Base-by-base conservation (phyloP, 164 flowering plant species). In the Magnolia kwangsiensis region DNA sequence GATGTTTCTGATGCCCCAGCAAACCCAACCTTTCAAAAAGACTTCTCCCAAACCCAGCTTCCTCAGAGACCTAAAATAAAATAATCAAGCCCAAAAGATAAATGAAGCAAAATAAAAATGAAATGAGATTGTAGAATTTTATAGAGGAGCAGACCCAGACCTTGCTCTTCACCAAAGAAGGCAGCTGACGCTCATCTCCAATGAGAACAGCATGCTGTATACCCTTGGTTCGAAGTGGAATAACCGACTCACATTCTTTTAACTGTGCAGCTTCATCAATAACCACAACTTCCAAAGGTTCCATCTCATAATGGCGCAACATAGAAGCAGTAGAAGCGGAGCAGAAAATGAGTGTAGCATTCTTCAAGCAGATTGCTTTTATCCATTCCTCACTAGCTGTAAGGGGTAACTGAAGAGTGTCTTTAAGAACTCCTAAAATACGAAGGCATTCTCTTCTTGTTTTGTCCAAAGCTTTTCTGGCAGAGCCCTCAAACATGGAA, bases 191-290 rank as follows among this genome's bases (percentile, higher is more conserved):
- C 74, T 86, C 88, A 50, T 88, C 91, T 0, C 90, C 93, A 20
- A 86, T 69, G 29, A 88, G 82, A 68, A 90, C 37, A 49, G 77
- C 89, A 80, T 86, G 85, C 0, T 70, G 70, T 29, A 90, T 63
- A n/a, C 87, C 86, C 0, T 63, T 24, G 49, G 87, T 78, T 66
- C 83, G 89, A 23, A 88, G 71, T 0, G 93, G 90, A 11, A 88
- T 84, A 5, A 70, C 31, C 7, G 91, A 86, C 73, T 90, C 91
- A 78, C 86, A 86, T 71, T 90, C 91, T 72, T 86, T 88, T 1
- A 90, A 70, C 71, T 86, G 90, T 13, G 89, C 88, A 16, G 88
- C 93, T 84, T 87, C 91, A 69, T 90, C 91, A 64, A 90, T 80
- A 20, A 90, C 78, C 65, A 85, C 64, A 70, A 87, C 55, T 51